Percentiles rank a stretch among this genome's conserved stretches.
phyloP scores from a whole-genome alignment of 192 early-diverging fungal species.

The Coemansia sp. region DNA sequence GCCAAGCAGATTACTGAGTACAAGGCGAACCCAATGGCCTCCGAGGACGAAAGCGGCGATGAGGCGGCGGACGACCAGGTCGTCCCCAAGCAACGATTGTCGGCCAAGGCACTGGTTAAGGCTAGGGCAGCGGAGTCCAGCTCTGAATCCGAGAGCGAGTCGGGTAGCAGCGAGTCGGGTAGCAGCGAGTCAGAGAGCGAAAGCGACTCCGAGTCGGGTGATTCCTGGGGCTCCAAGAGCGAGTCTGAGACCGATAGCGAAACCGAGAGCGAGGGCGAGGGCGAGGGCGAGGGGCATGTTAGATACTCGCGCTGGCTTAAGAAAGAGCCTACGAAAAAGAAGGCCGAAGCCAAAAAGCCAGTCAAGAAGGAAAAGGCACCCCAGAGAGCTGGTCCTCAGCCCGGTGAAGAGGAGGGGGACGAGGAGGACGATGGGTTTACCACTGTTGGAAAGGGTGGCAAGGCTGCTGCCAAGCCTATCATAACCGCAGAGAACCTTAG shows the following conservation, averaged over 20 bases:
- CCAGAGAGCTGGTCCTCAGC: conserved; percentile 13
- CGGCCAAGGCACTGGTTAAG: conserved; percentile 11
- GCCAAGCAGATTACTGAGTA: conserved; percentile 72
- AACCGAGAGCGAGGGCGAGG: conserved; percentile 18
- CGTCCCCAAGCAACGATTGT: conserved; percentile 1
- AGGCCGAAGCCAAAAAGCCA: conserved; percentile 18
- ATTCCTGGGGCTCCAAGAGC: conserved; percentile 25
- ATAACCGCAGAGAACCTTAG: conserved; percentile 74
- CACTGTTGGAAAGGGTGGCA: conserved; percentile 67
- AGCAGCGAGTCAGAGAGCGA: conserved; percentile 7
- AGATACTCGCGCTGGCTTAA: conserved; percentile 52
- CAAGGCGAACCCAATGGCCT: conserved; percentile 46
- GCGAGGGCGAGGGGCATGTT: conserved; percentile 11
- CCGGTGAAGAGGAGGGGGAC: conserved; percentile 21
- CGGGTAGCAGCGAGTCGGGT: not conserved
- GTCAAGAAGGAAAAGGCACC: conserved; percentile 42
- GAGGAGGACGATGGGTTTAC: conserved; percentile 68
- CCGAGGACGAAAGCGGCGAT: conserved; percentile 20
- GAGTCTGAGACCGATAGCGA: conserved; percentile 36
- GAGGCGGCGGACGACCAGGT: conserved; percentile 15
- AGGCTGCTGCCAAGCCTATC: conserved; percentile 59
- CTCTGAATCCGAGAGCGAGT: conserved; percentile 5
- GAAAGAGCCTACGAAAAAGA: conserved; percentile 38
- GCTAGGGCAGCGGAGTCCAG: conserved; percentile 7
- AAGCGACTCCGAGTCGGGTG: conserved; percentile 20